Conservation (phyloP, 2,329 filamentous ascomycete genomes). For the Colletotrichum tanaceti region DNA sequence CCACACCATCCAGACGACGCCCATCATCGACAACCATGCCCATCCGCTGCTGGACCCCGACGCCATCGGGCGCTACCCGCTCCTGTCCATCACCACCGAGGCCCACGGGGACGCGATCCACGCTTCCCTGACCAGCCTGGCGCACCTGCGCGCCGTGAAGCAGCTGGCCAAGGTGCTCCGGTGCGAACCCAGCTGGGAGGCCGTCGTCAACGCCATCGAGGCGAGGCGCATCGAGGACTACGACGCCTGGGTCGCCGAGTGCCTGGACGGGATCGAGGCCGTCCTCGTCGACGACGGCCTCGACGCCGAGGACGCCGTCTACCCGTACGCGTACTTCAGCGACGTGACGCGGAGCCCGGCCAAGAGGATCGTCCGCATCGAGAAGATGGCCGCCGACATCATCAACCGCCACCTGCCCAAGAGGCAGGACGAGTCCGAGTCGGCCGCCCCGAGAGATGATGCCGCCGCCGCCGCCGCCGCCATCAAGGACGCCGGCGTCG, state of each 20-base stretch:
- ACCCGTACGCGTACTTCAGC: slow-evolving; percentile 73
- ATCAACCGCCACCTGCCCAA: slow-evolving; percentile 59
- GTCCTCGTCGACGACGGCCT: slow-evolving; percentile 85
- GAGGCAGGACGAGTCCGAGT: too few relatives aligned
- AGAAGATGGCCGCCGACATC: slow-evolving; percentile 74
- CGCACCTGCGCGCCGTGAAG: slow-evolving; percentile 76
- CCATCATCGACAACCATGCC: slow-evolving; percentile 79
- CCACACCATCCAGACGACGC: slow-evolving; percentile 62
- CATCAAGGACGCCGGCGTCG: slow-evolving; percentile 46
- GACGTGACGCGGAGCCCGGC: slow-evolving; percentile 71
- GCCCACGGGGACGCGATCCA: slow-evolving; percentile 75
- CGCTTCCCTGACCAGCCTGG: slow-evolving; percentile 70
- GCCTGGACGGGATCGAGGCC: slow-evolving; percentile 77
- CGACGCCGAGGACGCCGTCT: slow-evolving; percentile 60
- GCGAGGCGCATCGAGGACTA: slow-evolving; percentile 58
- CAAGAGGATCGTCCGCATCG: slow-evolving; percentile 82
- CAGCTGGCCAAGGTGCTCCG: slow-evolving; percentile 75
- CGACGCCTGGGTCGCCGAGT: slow-evolving; percentile 69
- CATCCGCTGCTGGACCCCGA: slow-evolving; percentile 72
- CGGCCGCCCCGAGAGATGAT: too few relatives aligned
- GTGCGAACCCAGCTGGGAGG: slow-evolving; percentile 72
- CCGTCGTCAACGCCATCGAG: slow-evolving; percentile 58
- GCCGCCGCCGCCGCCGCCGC: too few relatives aligned
- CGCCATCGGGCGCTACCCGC: slow-evolving; percentile 58
- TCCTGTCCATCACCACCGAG: slow-evolving; percentile 76